phyloP scores from a whole-genome alignment of 139 green algal species.

The Coelastrella sp. region DNA sequence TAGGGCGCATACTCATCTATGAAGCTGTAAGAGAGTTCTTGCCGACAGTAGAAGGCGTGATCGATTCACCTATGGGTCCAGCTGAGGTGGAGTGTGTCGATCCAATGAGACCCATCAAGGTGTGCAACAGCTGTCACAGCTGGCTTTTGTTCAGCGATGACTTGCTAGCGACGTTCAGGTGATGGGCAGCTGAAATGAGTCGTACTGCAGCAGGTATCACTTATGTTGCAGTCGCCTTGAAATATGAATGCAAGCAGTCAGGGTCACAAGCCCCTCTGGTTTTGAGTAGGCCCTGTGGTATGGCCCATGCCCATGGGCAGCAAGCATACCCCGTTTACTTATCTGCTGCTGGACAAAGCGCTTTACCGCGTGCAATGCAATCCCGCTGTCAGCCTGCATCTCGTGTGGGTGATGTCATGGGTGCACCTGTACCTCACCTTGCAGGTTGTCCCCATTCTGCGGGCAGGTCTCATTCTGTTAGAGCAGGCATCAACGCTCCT shows the following conservation, averaged over 20 bases:
- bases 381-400: background rate
- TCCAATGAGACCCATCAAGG: conserved; percentile 85
- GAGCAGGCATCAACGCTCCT: conserved; percentile 86
- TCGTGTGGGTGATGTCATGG: too few relatives aligned
- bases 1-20: conserved; percentile 94
- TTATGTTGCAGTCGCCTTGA: too few relatives aligned
- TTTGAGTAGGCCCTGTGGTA: too few relatives aligned
- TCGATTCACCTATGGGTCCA: conserved; percentile 81
- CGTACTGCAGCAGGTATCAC: too few relatives aligned
- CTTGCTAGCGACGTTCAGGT: too few relatives aligned
- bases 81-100: conserved; percentile 90
- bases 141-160: too few relatives aligned
- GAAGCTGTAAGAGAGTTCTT: conserved; percentile 90
- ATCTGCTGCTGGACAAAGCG: too few relatives aligned
- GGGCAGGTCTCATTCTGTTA: conserved; percentile 89
- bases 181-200: too few relatives aligned
- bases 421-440: background rate
- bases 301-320: too few relatives aligned
- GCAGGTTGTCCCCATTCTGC: conserved; percentile 91
- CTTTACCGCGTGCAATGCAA: background rate
- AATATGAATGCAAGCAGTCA: too few relatives aligned
- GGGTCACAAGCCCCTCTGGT: too few relatives aligned
- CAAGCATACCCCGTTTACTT: too few relatives aligned
- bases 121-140: conserved; percentile 19
- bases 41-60: conserved; percentile 80